Conservation (phyloP, 768 basidiomycete genomes). For the Lentinula boryana region DNA sequence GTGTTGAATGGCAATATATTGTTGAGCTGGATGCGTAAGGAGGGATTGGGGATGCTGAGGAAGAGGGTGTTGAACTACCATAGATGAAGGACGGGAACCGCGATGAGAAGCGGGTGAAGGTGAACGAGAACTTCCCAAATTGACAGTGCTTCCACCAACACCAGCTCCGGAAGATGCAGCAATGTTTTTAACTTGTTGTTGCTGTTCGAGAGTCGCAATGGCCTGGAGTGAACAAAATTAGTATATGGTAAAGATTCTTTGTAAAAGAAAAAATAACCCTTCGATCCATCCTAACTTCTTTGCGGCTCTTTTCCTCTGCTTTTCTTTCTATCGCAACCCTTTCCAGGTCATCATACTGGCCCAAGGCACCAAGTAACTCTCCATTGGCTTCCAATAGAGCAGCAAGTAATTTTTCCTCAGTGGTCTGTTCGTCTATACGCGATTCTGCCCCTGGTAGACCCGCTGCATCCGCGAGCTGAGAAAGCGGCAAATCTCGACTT, state of each 20-base stretch:
- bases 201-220: neutral
- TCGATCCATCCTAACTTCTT: conserved; percentile 60
- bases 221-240: neutral
- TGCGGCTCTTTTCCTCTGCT: conserved; percentile 64
- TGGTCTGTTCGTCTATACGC: conserved; percentile 41
- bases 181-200: neutral
- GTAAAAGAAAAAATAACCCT: conserved; percentile 37
- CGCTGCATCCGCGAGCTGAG: conserved; percentile 8
- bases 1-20: conserved; percentile 20
- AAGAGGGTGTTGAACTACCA: conserved; percentile 1
- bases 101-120: conserved; percentile 10
- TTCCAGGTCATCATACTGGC: conserved; percentile 74
- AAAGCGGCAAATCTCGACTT: conserved; percentile 17
- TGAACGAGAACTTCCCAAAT: neutral
- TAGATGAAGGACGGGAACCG: neutral
- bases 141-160: neutral
- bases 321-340: conserved; percentile 59
- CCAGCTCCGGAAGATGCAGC: neutral
- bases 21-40: conserved; percentile 14
- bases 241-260: too few relatives aligned
- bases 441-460: conserved; percentile 18
- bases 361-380: conserved; percentile 60
- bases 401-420: conserved; percentile 71
- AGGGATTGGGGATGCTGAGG: conserved; percentile 2
- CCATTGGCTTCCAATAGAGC: conserved; percentile 70